Evolutionary conservation across 192 early-diverging fungal genomes (phyloP).

Genomic region (Dissophora globulifera): DNA sequence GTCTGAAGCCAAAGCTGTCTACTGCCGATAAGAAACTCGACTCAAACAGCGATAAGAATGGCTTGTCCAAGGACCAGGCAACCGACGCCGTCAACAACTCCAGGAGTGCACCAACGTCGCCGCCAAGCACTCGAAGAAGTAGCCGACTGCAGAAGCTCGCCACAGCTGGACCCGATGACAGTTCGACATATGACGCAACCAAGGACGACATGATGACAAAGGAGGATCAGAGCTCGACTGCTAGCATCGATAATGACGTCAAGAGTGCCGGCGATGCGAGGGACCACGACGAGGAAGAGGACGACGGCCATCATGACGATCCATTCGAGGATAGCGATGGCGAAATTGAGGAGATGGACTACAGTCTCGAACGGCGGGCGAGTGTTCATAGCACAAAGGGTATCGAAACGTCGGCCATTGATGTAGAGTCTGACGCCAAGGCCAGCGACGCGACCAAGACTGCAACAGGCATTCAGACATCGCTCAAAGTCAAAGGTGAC

Average conservation of each 20-base stretch:
- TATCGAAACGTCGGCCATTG: slow-evolving; percentile 5
- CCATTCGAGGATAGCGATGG: slow-evolving; percentile 43
- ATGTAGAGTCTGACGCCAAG: slow-evolving; percentile 39
- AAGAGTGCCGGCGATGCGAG: too few relatives aligned
- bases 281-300: slow-evolving; percentile 19
- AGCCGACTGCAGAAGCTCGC: background rate
- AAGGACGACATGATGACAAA: background rate
- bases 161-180: slow-evolving; percentile 1
- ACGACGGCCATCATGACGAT: slow-evolving; percentile 8
- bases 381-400: slow-evolving; percentile 8
- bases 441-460: slow-evolving; percentile 39
- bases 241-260: background rate
- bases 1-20: slow-evolving; percentile 55
- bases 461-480: too few relatives aligned
- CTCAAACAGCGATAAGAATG: background rate
- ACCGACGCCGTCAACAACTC: background rate
- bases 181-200: slow-evolving; percentile 20
- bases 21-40: slow-evolving; percentile 4
- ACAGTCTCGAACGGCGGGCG: slow-evolving; percentile 8
- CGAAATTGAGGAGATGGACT: slow-evolving; percentile 43
- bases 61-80: background rate
- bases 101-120: too few relatives aligned
- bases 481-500: too few relatives aligned
- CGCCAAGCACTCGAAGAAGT: slow-evolving; percentile 4
- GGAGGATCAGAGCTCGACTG: slow-evolving; percentile 20